Evolutionary conservation across 495 filamentous ascomycete genomes (phyloP), one percentile per base, ranked within the genome.

Genomic region (Usnea hakonensis): DNA sequence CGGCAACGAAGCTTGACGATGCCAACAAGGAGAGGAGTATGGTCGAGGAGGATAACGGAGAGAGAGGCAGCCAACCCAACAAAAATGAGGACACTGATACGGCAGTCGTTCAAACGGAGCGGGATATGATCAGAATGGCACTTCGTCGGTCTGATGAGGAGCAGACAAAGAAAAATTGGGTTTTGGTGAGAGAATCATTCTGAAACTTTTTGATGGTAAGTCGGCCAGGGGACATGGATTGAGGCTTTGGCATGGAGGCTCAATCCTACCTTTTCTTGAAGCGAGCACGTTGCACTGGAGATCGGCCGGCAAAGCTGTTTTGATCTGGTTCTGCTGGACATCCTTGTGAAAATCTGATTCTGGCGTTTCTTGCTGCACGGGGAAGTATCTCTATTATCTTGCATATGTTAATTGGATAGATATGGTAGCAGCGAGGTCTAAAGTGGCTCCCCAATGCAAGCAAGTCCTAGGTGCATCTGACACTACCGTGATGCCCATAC

Each of bases 111-210:
- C 41, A 26, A 3, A 23, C 40, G 3, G 40, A 50, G 41, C 28
- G 1, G 13, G 58, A 60, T 0, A 60, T 60, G 58, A 26, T 60
- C 26, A 52, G 13, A 11, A 40, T 23, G 33, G 58, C 44, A 35
- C 36, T 60, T 10, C 19, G 44, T 16, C n/a, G 32, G 35, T 54
- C 44, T 30, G 44, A 33, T 0, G 21, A 41, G 16, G 32, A 30
- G 23, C 16, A 19, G 10, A 50, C 43, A 5, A 43, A 53, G 16
- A 46, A 41, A 17, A 35, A 60, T 8, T 33, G 46, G 48, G 23
- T 5, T n/a, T 13, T 60, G 19, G n/a, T 54, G 17, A 14, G 46
- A 23, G n/a, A 28, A 50, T 5, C 23, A 26, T 50, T 59, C 28
- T 37, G 26, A 60, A 35, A 37, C 55, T 13, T 57, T 30, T n/a